Conservation (phyloP, 2,329 filamentous ascomycete genomes). For the Pseudogymnoascus sp. region DNA sequence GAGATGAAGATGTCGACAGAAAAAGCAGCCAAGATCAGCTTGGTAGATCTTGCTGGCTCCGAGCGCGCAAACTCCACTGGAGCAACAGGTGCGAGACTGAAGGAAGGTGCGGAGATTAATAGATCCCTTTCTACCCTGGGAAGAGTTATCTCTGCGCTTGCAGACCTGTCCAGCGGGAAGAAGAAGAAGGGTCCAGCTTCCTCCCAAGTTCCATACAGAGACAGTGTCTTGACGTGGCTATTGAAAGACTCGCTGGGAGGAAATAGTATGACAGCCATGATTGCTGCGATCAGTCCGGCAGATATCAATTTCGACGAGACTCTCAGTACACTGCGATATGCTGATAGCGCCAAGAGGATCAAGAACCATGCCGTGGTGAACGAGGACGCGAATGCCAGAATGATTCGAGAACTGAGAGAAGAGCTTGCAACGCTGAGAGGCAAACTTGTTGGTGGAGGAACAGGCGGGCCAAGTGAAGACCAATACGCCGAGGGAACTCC, state of each 20-base stretch:
- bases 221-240: slow-evolving; percentile 92
- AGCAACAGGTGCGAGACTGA: slow-evolving; percentile 86
- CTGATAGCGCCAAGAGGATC: slow-evolving; percentile 95
- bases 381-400: slow-evolving; percentile 95
- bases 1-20: slow-evolving; percentile 97
- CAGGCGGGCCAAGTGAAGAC: slow-evolving; percentile 57
- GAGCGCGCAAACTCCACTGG: slow-evolving; percentile 96
- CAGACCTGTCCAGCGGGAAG: slow-evolving; percentile 79
- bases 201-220: slow-evolving; percentile 85
- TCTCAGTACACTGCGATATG: slow-evolving; percentile 87
- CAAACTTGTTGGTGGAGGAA: slow-evolving; percentile 61
- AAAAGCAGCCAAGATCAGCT: slow-evolving; percentile 94
- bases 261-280: slow-evolving; percentile 99
- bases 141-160: slow-evolving; percentile 91
- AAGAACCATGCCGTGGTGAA: slow-evolving; percentile 99
- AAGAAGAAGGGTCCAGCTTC: slow-evolving; percentile 61
- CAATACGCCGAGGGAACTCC: slow-evolving; percentile 90
- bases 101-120: slow-evolving; percentile 98
- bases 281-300: slow-evolving; percentile 93
- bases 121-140: slow-evolving; percentile 90
- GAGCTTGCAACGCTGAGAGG: slow-evolving; percentile 78
- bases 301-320: slow-evolving; percentile 99
- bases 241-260: slow-evolving; percentile 94
- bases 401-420: slow-evolving; percentile 97
- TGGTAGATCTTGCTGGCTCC: slow-evolving; percentile 95